Percentiles rank a stretch among this genome's conserved stretches.
Conservation (phyloP, 1,284 basidiomycete species). For the Thecaphora frezii region DNA sequence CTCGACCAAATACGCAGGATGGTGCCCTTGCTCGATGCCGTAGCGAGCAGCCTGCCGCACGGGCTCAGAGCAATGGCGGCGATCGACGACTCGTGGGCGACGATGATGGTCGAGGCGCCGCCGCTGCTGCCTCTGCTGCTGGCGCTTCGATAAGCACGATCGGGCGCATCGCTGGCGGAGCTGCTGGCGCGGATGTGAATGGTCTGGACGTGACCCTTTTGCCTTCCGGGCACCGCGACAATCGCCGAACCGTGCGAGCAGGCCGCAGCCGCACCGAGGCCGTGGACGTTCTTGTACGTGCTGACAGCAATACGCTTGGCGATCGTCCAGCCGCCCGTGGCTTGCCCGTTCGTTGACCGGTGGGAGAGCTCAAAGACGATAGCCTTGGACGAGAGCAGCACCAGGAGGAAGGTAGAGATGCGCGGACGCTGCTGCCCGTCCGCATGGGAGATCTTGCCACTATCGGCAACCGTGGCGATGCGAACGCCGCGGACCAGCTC, state of each 20-base stretch:
- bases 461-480: constrained; percentile 18
- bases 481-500: constrained; percentile 40
- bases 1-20: constrained; percentile 46
- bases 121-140: background rate
- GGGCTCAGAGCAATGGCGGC: constrained; percentile 36
- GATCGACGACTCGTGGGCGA: constrained; percentile 41
- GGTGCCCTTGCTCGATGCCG: constrained; percentile 46
- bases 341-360: background rate
- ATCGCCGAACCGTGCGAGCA: constrained; percentile 9
- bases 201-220: constrained; percentile 50
- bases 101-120: constrained; percentile 47
- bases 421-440: background rate
- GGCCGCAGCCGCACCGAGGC: constrained; percentile 25
- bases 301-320: constrained; percentile 23
- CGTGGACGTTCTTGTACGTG: constrained; percentile 27
- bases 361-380: constrained; percentile 34
- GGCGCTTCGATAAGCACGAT: background rate
- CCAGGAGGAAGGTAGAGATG: constrained; percentile 19
- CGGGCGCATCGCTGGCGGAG: background rate
- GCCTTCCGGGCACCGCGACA: constrained; percentile 42
- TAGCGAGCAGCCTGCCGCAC: constrained; percentile 30
- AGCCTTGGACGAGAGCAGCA: constrained; percentile 36
- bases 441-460: background rate
- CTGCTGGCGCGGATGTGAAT: constrained; percentile 8
- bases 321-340: constrained; percentile 20